Conservation (phyloP, 2,329 filamentous ascomycete genomes). For the Talaromyces sp. region DNA sequence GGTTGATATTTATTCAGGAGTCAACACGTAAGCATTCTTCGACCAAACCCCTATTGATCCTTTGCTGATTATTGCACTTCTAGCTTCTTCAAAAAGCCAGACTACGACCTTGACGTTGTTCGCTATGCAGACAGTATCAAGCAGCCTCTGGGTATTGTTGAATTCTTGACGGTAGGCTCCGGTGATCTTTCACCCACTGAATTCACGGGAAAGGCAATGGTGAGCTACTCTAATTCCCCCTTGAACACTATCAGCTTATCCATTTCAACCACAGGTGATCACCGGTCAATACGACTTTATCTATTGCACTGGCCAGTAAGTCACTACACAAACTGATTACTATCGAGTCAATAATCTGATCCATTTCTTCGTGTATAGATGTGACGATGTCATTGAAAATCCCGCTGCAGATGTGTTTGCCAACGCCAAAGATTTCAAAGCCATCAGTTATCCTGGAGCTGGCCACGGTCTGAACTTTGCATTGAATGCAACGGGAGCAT, state of each 20-base stretch:
- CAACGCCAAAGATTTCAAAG: not conserved
- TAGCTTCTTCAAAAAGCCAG: not conserved
- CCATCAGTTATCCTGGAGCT: not conserved
- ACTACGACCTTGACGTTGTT: not conserved
- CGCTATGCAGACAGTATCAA: not conserved
- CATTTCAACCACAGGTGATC: not conserved
- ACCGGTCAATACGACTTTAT: not conserved
- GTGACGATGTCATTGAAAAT: not conserved
- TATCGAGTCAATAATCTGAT: no score
- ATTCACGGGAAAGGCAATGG: not conserved
- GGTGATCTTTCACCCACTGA: not conserved
- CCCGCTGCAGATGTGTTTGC: not conserved
- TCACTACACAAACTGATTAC: not conserved
- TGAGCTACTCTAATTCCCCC: no score
- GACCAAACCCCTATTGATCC: no score
- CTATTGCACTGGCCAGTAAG: not conserved
- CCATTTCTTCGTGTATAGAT: not conserved
- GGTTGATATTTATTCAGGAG: not conserved
- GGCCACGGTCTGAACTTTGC: not conserved
- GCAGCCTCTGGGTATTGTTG: not conserved
- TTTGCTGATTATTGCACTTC: not conserved
- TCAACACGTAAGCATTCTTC: not conserved
- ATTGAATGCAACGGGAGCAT: not conserved
- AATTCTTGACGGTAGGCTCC: not conserved
- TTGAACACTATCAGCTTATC: not conserved